These are phyloP conservation scores for Capsella rubella DNA, from an alignment of 441 rosid genomes.

Conservation along the genomic window DNA sequence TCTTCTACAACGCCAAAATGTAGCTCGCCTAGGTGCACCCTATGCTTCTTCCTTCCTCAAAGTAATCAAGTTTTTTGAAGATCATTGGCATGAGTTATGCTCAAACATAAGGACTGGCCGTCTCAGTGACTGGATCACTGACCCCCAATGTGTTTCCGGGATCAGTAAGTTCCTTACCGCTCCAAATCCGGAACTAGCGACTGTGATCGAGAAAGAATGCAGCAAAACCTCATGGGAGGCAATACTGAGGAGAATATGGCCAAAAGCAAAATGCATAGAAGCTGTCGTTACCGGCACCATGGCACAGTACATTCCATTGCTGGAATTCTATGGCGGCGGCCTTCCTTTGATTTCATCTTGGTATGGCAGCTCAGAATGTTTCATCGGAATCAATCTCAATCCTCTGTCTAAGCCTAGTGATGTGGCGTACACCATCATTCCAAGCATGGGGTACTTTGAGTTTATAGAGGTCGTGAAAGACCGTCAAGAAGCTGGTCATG, in stretches of 20 bases:
- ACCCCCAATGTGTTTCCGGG: slow-evolving; percentile 50
- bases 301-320: slow-evolving; percentile 70
- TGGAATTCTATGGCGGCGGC: slow-evolving; percentile 68
- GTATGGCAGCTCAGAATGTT: slow-evolving; percentile 50
- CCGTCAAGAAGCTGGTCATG: slow-evolving; percentile 34
- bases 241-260: slow-evolving; percentile 74
- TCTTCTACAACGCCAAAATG: slow-evolving; percentile 57
- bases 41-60: slow-evolving; percentile 70
- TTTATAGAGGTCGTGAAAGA: slow-evolving; percentile 60
- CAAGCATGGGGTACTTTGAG: slow-evolving; percentile 79
- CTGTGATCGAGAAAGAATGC: slow-evolving; percentile 54
- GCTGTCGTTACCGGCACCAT: slow-evolving; percentile 69
- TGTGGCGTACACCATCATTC: slow-evolving; percentile 71
- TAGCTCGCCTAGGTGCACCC: slow-evolving; percentile 63
- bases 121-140: slow-evolving; percentile 68
- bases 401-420: slow-evolving; percentile 63
- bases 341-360: slow-evolving; percentile 64
- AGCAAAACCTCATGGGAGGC: slow-evolving; percentile 66
- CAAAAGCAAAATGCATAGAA: slow-evolving; percentile 67
- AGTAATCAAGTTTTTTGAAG: slow-evolving; percentile 71
- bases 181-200: slow-evolving; percentile 57
- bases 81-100: slow-evolving; percentile 66
- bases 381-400: slow-evolving; percentile 64
- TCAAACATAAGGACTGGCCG: slow-evolving; percentile 58
- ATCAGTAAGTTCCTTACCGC: slow-evolving; percentile 44